A percentile compares a stretch with the other conserved stretches of the same genome.
Evolutionary conservation across 768 basidiomycete genomes (phyloP).

Genomic region (Boletales sp.): DNA sequence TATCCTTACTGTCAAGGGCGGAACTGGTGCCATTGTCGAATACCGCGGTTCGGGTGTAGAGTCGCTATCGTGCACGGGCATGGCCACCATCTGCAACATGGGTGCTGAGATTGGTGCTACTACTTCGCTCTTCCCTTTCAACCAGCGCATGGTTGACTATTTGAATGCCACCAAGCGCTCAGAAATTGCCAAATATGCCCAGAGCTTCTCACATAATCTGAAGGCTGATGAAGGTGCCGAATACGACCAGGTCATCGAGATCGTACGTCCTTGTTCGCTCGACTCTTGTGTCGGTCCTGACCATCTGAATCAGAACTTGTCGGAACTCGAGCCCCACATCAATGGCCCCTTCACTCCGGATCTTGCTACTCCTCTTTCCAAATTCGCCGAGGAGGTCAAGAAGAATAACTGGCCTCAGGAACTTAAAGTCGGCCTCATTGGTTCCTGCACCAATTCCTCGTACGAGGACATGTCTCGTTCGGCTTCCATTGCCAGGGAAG

Average conservation of each 20-base stretch:
- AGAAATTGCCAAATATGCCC: slow-evolving; percentile 85
- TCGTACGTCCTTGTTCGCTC: slow-evolving; percentile 47
- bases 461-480: slow-evolving; percentile 99
- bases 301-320: slow-evolving; percentile 63
- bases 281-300: background rate
- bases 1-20: slow-evolving; percentile 98
- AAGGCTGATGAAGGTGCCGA: slow-evolving; percentile 83
- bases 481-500: slow-evolving; percentile 89
- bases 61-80: slow-evolving; percentile 95
- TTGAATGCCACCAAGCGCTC: slow-evolving; percentile 91
- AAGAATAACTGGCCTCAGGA: slow-evolving; percentile 97
- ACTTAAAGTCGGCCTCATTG: slow-evolving; percentile 95
- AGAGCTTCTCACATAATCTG: slow-evolving; percentile 87
- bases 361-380: slow-evolving; percentile 96
- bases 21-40: slow-evolving; percentile 98
- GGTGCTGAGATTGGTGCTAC: slow-evolving; percentile 99
- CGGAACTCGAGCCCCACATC: slow-evolving; percentile 97
- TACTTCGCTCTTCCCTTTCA: slow-evolving; percentile 98
- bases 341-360: slow-evolving; percentile 99
- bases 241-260: slow-evolving; percentile 92
- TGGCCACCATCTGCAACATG: slow-evolving; percentile 99
- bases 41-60: slow-evolving; percentile 95
- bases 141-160: slow-evolving; percentile 90
- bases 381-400: slow-evolving; percentile 88
- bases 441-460: slow-evolving; percentile 99